Evolutionary conservation across 2,329 filamentous ascomycete genomes (phyloP).

Genomic region (Cordyceps javanica): DNA sequence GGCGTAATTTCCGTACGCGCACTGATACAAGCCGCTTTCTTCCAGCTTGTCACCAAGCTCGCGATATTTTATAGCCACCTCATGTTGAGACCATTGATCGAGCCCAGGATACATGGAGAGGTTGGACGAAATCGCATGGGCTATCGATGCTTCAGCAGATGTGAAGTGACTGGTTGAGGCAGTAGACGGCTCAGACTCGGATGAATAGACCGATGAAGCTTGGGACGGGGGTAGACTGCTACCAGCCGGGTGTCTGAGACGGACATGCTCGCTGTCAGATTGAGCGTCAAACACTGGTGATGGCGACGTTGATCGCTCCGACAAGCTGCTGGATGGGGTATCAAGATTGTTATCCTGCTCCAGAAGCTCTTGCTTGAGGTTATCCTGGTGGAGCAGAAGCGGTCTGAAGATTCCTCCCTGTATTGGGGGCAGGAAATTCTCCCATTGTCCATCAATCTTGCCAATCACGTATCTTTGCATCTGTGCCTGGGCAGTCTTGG

Average conservation of each 20-base stretch:
- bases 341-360: too few relatives aligned
- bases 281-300: conserved; percentile 37
- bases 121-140: conserved; percentile 60
- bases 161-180: conserved; percentile 56
- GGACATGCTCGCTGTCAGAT: conserved; percentile 34
- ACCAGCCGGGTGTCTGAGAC: neutral
- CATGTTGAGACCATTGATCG: conserved; percentile 64
- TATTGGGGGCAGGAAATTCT: conserved; percentile 84
- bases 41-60: conserved; percentile 61
- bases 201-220: neutral
- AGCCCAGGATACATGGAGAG: conserved; percentile 70
- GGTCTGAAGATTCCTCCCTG: conserved; percentile 75
- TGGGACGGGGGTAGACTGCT: neutral
- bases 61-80: conserved; percentile 75
- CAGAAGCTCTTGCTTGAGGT: too few relatives aligned
- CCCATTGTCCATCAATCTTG: conserved; percentile 72
- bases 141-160: conserved; percentile 33
- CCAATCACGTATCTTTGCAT: conserved; percentile 85
- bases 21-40: conserved; percentile 66
- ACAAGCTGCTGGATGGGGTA: too few relatives aligned
- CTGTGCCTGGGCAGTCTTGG: conserved; percentile 63
- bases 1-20: conserved; percentile 79
- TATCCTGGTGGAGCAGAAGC: too few relatives aligned
- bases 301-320: neutral
- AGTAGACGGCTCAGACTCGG: conserved; percentile 28